These are phyloP conservation scores for Casuarina equisetifolia DNA, from an alignment of 306 rosid species.

Conservation along the genomic window DNA sequence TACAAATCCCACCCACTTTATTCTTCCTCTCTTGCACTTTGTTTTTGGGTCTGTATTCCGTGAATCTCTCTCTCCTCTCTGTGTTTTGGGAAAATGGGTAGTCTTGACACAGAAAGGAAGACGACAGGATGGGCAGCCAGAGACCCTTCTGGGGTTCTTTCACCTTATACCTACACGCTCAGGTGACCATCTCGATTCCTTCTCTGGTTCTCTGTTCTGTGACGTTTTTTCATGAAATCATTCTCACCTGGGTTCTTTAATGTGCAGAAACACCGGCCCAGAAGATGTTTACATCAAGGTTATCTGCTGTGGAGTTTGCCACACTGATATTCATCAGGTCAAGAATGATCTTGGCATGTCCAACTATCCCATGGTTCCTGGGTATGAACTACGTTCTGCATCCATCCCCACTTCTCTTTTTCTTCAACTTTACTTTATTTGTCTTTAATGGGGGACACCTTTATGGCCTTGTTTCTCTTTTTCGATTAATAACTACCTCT, in stretches of 20 bases:
- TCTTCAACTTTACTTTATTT: too few species aligned
- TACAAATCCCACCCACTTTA: too few species aligned
- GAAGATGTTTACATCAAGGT: constrained; percentile 85
- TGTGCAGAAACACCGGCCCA: constrained; percentile 71
- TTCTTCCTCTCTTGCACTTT: neutral
- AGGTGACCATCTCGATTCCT: constrained; percentile 35
- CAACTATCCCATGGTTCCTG: constrained; percentile 89
- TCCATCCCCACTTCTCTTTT: neutral
- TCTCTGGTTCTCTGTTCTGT: neutral
- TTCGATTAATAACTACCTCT: too few species aligned
- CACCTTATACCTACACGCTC: constrained; percentile 68
- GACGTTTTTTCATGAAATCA: too few species aligned
- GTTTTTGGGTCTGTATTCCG: neutral
- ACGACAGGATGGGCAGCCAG: constrained; percentile 77
- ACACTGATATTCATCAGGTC: constrained; percentile 72
- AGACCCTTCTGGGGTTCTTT: constrained; percentile 88
- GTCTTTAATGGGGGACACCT: too few species aligned
- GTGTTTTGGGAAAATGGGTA: constrained; percentile 45
- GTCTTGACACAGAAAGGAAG: constrained; percentile 53
- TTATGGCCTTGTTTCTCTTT: too few species aligned
- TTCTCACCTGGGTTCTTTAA: too few species aligned
- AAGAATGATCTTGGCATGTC: constrained; percentile 89
- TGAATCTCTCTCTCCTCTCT: too few species aligned
- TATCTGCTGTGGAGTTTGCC: constrained; percentile 79
- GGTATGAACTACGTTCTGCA: constrained; percentile 31